Conservation (phyloP, 106 monocot species). For the Dendrobium nobile region DNA sequence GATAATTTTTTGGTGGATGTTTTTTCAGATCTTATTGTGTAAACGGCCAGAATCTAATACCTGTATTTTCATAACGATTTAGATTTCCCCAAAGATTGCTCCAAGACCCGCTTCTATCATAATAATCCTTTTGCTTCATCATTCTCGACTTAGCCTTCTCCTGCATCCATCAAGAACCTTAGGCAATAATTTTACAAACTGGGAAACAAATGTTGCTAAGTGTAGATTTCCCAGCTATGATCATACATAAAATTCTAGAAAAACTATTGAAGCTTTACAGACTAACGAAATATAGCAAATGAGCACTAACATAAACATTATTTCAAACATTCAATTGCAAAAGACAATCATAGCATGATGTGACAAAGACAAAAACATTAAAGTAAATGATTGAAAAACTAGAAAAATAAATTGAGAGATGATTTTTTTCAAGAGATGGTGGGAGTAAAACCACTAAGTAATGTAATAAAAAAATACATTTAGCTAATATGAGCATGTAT, state of each 20-base stretch:
- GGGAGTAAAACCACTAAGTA: too few relatives aligned
- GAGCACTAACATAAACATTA: neutral
- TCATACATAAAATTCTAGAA: neutral
- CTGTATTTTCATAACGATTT: slow-evolving; percentile 47
- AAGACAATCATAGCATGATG: too few relatives aligned
- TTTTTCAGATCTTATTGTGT: neutral
- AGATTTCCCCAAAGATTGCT: slow-evolving; percentile 68
- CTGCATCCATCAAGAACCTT: slow-evolving; percentile 24
- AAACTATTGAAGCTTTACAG: neutral
- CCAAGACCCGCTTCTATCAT: slow-evolving; percentile 45
- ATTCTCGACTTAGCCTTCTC: slow-evolving; percentile 55
- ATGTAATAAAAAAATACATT: too few relatives aligned
- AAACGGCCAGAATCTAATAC: slow-evolving; percentile 19
- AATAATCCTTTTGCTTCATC: slow-evolving; percentile 51
- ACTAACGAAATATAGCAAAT: neutral
- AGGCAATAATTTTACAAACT: neutral
- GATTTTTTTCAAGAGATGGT: too few relatives aligned
- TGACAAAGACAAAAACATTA: too few relatives aligned
- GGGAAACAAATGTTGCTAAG: neutral
- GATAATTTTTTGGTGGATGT: neutral
- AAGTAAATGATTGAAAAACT: too few relatives aligned
- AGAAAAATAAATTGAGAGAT: too few relatives aligned
- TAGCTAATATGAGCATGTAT: too few relatives aligned
- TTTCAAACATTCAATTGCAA: neutral
- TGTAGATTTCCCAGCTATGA: neutral